phyloP scores from a whole-genome alignment of 805 yeast species.

The Tetrapisispora pingtungensis region DNA sequence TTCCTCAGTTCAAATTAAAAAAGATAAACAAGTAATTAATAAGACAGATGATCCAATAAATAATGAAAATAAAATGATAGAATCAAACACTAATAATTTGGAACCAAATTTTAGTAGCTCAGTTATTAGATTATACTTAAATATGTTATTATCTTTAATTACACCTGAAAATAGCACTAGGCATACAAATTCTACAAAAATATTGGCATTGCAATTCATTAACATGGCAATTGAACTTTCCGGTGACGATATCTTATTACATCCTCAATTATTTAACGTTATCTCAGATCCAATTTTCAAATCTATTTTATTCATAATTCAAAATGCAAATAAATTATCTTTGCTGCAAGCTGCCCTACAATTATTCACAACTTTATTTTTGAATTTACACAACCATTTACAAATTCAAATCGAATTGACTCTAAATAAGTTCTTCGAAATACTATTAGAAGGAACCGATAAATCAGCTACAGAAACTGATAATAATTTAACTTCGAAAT shows the following conservation, averaged over 20 bases:
- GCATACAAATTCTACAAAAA: conserved; percentile 79
- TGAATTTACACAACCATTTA: conserved; percentile 53
- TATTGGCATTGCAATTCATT: conserved; percentile 68
- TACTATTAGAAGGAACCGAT: conserved; percentile 30
- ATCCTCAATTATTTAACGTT: conserved; percentile 55
- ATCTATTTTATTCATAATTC: conserved; percentile 69
- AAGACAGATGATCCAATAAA: background rate
- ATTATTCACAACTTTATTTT: conserved; percentile 59
- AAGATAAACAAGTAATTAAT: background rate
- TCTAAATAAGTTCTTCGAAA: conserved; percentile 50
- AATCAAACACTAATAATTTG: conserved; percentile 1
- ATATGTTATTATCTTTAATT: conserved; percentile 65
- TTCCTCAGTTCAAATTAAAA: no score
- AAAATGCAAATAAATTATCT: conserved; percentile 58
- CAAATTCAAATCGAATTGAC: conserved; percentile 77
- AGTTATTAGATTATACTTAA: conserved; percentile 67
- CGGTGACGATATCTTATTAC: conserved; percentile 50
- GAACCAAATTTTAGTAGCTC: conserved; percentile 53
- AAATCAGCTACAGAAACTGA: conserved; percentile 8
- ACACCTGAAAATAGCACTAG: conserved; percentile 75
- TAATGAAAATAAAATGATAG: conserved; percentile 11
- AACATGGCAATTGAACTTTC: conserved; percentile 74
- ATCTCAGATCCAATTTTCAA: conserved; percentile 79
- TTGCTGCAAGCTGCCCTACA: conserved; percentile 68
- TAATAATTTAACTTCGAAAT: conserved; percentile 7